phyloP scores from a whole-genome alignment of 257 asterid species.

The Solanum stenotomum region DNA sequence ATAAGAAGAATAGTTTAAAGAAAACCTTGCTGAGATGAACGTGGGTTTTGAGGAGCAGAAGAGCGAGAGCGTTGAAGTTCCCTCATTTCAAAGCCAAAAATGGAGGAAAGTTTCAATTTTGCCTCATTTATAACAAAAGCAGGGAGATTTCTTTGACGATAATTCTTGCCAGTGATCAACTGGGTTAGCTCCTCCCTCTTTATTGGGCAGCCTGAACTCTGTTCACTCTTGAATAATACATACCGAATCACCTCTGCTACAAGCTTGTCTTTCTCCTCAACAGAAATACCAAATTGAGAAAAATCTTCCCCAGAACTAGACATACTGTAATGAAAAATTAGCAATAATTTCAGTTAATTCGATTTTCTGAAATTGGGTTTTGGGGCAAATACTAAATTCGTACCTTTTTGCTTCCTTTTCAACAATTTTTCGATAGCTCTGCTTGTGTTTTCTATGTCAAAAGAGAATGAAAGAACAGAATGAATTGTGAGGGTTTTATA shows the following conservation, averaged over 20 bases:
- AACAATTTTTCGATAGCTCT: too few relatives aligned
- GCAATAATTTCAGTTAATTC: background rate
- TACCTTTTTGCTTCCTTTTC: too few relatives aligned
- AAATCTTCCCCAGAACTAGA: constrained; percentile 32
- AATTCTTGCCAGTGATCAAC: constrained; percentile 56
- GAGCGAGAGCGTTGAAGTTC: constrained; percentile 70
- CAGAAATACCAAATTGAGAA: constrained; percentile 69
- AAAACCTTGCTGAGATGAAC: constrained; percentile 13
- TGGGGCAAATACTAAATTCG: background rate
- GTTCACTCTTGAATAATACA: constrained; percentile 65
- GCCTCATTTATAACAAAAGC: constrained; percentile 73
- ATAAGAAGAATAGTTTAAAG: background rate
- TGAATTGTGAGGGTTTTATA: too few relatives aligned
- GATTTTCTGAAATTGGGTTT: background rate
- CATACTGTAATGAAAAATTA: constrained; percentile 17
- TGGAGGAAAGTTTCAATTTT: constrained; percentile 44
- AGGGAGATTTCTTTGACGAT: constrained; percentile 62
- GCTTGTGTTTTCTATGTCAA: too few relatives aligned
- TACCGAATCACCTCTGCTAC: constrained; percentile 80
- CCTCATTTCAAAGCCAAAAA: constrained; percentile 82
- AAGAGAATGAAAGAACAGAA: too few relatives aligned
- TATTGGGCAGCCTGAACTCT: constrained; percentile 76
- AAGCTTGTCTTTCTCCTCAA: constrained; percentile 66
- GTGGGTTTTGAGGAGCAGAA: constrained; percentile 14
- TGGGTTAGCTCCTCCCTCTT: constrained; percentile 80